Base-by-base conservation (phyloP, 1,284 basidiomycete genomes). In the Tremellales sp. region DNA sequence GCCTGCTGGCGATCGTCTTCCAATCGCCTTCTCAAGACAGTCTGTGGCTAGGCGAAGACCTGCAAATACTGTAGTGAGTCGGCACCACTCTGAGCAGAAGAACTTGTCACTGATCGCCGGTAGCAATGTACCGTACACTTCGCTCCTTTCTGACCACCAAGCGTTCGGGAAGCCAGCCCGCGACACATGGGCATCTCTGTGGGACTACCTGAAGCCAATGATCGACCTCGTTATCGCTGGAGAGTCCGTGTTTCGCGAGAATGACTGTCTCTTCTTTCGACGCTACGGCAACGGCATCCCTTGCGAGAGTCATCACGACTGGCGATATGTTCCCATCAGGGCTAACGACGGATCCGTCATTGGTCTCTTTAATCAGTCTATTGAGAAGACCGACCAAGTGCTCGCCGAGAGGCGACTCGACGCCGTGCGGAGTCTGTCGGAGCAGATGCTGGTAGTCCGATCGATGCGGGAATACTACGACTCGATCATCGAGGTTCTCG, bases 31-130 rank as follows among this genome's bases (percentile, higher is more conserved):
- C 62, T 8, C 51, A 59, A 22, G 62, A 66, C 35, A 49, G 47
- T 5, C 23, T 66, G 2, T 72, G 64, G 63, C 40, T 71, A 0
- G 68, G 68, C 2, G 55, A 61, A 7, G 66, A 70, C n/a, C 48
- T 66, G 3, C 36, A 54, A 11, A 36, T 67, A 44, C 36, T 71
- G 24, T 72, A 73, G 64, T 67, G 29, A 49, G 64, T 61, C 2
- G 15, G 4, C n/a, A n/a, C n/a, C n/a, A n/a, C n/a, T n/a, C 7
- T 22, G 4, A 17, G 21, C 40, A 13, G 17, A 33, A 17, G 15
- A 35, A 31, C 36, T 3, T 21, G 19, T n/a, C 24, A 21, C 27
- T 36, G 13, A 40, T 19, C 29, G 4, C 46, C 41, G 22, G 29
- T 25, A 71, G 68, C 45, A 70, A 72, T 53, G 48, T 64, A 27